These are phyloP conservation scores for Ustilago loliicola DNA, from an alignment of 1,284 basidiomycete species.

Conservation along the genomic window DNA sequence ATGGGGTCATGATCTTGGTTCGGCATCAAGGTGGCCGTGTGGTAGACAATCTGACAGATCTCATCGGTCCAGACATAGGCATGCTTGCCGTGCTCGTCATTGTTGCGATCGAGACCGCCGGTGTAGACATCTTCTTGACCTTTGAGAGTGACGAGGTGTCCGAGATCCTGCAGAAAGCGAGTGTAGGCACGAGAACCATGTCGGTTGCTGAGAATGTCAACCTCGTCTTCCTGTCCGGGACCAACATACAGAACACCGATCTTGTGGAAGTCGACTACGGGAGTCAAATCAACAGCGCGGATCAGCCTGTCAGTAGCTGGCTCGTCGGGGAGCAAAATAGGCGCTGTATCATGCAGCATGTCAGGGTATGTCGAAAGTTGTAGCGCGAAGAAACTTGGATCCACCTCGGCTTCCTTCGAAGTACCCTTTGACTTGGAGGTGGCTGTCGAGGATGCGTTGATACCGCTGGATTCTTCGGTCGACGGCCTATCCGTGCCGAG, in stretches of 20 bases:
- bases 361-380: conserved; percentile 78
- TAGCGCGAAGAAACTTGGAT: conserved; percentile 87
- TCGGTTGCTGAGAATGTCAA: conserved; percentile 88
- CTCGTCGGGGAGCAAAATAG: conserved; percentile 73
- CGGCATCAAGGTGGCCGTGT: conserved; percentile 99
- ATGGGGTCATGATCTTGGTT: conserved; percentile 59
- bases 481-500: conserved; percentile 27
- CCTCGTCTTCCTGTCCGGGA: conserved; percentile 86
- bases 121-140: conserved; percentile 87
- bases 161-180: conserved; percentile 89
- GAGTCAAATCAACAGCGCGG: conserved; percentile 83
- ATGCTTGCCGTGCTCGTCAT: conserved; percentile 78
- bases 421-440: conserved; percentile 14
- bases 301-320: conserved; percentile 77
- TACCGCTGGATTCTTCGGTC: neutral
- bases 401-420: conserved; percentile 73
- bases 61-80: conserved; percentile 98
- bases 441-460: neutral
- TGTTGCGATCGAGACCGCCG: conserved; percentile 88
- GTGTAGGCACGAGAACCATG: conserved; percentile 96
- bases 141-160: conserved; percentile 88
- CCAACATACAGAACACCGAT: conserved; percentile 97
- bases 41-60: conserved; percentile 93
- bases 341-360: conserved; percentile 67
- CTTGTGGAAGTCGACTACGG: conserved; percentile 97